Base-by-base conservation (phyloP, 2,329 filamentous ascomycete genomes). In the Talaromyces atroroseus region DNA sequence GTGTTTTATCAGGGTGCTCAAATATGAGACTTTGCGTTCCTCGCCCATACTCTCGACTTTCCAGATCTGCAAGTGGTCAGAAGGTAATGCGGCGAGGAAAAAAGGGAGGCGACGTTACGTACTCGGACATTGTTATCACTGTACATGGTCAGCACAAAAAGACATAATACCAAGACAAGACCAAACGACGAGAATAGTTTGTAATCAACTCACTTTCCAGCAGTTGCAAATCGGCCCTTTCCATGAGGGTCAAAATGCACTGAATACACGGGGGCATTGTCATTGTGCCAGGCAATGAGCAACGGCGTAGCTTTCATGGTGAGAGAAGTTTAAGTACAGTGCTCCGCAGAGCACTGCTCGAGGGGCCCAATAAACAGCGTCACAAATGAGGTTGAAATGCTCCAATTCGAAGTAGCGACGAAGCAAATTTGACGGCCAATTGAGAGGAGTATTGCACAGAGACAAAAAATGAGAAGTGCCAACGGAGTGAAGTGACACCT, bases 211-310 rank as follows among this genome's bases (percentile, higher is more conserved):
- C 38, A 77, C 74, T 94, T 94, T 67, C 92, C 94, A 60, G 88
- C 92, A 10, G 94, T 99, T 58, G 94, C 94, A 61, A 99, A 78
- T 67, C 94, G 86, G 54, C 91, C 91, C 73, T 94, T 96, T 62
- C 90, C 91, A 69, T 90, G 82, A 49, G 90, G 90, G 71, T 99
- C 92, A 71, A 97, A 99, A 74, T 97, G 92, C 65, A 91, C 90
- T 45, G 92, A 96, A 78, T 97, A 99, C 71, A 99, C 92, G 58
- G 94, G 94, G 66, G 90, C 86, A 76, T 95, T 96, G 70, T 96
- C 90, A 74, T 96, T 90, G 76, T 99, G 95, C 94, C 94, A 99
- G 80, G 95, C 90, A 77, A 99, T 92, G 71, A 97, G 92, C 65
- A 99, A 82, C 66, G 94, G 92, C 69, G 90, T 87, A 70, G 91